These are phyloP conservation scores for Chenopodium berlandieri DNA, from an alignment of 148 eudicot genomes.

Conservation along the genomic window DNA sequence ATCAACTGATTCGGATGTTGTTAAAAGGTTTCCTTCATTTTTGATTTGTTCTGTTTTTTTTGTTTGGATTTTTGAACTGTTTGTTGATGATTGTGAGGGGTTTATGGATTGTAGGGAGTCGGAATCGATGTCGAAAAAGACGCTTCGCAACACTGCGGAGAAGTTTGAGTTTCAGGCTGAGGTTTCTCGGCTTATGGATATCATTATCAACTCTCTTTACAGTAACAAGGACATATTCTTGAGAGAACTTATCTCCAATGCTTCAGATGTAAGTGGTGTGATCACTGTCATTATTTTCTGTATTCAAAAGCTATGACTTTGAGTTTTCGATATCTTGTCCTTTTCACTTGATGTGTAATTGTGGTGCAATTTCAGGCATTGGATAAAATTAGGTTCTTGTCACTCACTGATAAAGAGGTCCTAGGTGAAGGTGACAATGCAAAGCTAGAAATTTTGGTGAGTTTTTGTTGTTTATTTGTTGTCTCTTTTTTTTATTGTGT, in stretches of 20 bases:
- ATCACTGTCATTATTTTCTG: not conserved
- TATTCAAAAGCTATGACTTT: not conserved
- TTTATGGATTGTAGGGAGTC: conserved; percentile 59
- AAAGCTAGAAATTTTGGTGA: conserved; percentile 87
- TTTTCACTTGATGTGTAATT: not conserved
- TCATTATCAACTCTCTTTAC: conserved; percentile 91
- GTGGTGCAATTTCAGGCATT: conserved; percentile 56
- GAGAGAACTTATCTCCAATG: conserved; percentile 97
- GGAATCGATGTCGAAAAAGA: conserved; percentile 84
- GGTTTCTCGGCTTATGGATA: conserved; percentile 99
- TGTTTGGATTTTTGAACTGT: not conserved
- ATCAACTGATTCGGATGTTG: conserved; percentile 95
- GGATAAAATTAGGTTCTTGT: conserved; percentile 91
- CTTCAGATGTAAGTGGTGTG: conserved; percentile 76
- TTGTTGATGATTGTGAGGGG: not conserved
- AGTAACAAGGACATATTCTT: conserved; percentile 97
- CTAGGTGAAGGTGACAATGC: conserved; percentile 87
- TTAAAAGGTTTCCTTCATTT: conserved; percentile 50
- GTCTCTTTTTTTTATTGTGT: not conserved
- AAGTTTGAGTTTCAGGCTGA: conserved; percentile 99
- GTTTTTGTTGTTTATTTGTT: conserved; percentile 4
- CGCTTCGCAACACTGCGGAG: conserved; percentile 81
- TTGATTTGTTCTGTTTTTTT: not conserved
- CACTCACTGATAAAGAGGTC: conserved; percentile 90
- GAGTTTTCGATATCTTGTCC: not conserved